Conservation (phyloP, 2,329 filamentous ascomycete genomes). For the Colletotrichum lupini region DNA sequence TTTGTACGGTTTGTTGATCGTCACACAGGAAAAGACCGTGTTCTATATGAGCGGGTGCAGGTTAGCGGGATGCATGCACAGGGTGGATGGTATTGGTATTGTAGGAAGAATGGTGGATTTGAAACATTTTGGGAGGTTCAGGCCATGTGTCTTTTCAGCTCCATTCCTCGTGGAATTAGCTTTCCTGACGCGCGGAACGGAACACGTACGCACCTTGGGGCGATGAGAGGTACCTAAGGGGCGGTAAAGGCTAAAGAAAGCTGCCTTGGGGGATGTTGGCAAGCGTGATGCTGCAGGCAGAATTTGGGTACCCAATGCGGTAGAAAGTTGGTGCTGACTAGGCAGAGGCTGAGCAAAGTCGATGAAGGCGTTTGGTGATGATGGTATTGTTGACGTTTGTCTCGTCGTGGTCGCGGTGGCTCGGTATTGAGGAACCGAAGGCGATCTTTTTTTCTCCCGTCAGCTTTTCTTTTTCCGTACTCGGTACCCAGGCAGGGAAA, state of each 20-base stretch:
- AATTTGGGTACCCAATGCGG: not conserved
- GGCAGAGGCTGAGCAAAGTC: not conserved
- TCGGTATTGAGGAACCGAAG: not conserved
- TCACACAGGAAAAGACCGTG: constrained; percentile 17
- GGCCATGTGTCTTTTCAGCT: constrained; percentile 36
- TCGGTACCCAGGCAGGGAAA: not conserved
- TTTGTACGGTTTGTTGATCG: not conserved
- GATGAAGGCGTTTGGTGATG: constrained; percentile 4
- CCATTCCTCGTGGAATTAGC: constrained; percentile 32
- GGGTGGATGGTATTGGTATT: not conserved
- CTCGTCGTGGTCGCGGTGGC: constrained; percentile 3
- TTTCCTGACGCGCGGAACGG: constrained; percentile 23
- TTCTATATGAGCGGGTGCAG: constrained; percentile 19
- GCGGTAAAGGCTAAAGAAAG: not conserved
- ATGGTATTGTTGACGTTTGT: constrained; percentile 3
- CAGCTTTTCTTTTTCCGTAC: constrained; percentile 3
- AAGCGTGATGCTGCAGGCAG: not conserved
- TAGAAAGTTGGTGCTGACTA: not conserved
- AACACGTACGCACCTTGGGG: constrained; percentile 17
- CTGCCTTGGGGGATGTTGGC: not conserved
- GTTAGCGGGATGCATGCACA: constrained; percentile 7
- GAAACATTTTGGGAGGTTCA: constrained; percentile 31
- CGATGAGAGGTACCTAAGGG: not conserved
- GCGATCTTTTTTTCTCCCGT: not conserved
- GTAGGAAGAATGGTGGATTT: constrained; percentile 8